Evolutionary conservation across 345 rosid genomes (phyloP).

Genomic region (Sonneratia alba): DNA sequence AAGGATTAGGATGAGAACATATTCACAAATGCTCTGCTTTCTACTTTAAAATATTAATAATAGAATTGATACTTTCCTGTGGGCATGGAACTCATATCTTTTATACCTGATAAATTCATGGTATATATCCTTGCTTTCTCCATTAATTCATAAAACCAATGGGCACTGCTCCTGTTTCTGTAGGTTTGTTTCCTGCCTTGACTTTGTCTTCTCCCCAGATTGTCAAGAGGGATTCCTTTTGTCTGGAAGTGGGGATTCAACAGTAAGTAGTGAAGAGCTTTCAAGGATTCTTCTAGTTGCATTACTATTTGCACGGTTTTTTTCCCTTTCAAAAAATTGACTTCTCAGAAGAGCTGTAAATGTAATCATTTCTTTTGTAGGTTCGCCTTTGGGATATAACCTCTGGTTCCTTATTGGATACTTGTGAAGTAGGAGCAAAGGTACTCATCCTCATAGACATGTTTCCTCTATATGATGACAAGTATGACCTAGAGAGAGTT

Average conservation of each 20-base stretch:
- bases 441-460: slow-evolving; percentile 36
- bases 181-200: slow-evolving; percentile 76
- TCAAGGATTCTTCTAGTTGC: neutral
- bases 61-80: neutral
- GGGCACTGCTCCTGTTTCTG: neutral
- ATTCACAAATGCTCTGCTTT: too few species aligned
- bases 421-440: slow-evolving; percentile 63
- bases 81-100: neutral
- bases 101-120: neutral
- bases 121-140: neutral
- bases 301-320: neutral
- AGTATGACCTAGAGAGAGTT: neutral
- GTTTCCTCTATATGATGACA: neutral
- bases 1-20: neutral
- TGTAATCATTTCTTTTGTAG: slow-evolving; percentile 25
- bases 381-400: slow-evolving; percentile 85
- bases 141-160: neutral
- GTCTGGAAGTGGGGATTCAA: slow-evolving; percentile 94
- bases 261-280: slow-evolving; percentile 37
- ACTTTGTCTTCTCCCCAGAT: slow-evolving; percentile 48
- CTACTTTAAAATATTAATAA: too few species aligned
- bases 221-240: slow-evolving; percentile 56
- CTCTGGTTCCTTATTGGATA: slow-evolving; percentile 73
- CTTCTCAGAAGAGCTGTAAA: neutral
- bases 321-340: neutral